Evolutionary conservation across 2,329 filamentous ascomycete genomes (phyloP).

Genomic region (Paradendryphiella salina): DNA sequence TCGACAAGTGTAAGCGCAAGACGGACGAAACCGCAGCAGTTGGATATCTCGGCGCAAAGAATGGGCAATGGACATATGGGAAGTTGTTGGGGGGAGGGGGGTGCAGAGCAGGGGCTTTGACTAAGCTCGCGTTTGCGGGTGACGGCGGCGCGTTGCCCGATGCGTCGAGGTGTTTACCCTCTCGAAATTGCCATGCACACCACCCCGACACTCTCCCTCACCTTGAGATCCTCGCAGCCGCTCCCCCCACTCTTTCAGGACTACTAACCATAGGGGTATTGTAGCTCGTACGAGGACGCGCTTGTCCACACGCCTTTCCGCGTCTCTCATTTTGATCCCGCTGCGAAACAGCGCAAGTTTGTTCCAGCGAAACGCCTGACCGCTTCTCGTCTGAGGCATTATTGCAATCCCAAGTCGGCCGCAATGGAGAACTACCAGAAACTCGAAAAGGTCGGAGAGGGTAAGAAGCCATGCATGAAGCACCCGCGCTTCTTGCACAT

Average conservation of each 20-base stretch:
- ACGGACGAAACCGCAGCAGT: background rate
- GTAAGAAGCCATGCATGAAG: constrained; percentile 52
- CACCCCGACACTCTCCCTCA: constrained; percentile 20
- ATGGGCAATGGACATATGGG: background rate
- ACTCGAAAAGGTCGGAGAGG: constrained; percentile 94
- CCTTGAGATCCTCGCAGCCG: constrained; percentile 14
- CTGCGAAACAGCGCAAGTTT: constrained; percentile 1
- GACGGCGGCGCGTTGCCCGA: constrained; percentile 24
- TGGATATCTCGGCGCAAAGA: background rate
- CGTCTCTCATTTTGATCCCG: background rate
- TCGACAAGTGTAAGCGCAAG: no score
- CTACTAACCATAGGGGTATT: constrained; percentile 37
- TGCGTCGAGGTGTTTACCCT: constrained; percentile 29
- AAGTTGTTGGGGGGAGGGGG: background rate
- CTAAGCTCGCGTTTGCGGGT: constrained; percentile 32
- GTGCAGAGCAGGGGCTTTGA: constrained; percentile 14
- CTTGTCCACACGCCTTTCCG: background rate
- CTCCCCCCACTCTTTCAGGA: constrained; percentile 7
- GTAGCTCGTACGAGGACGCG: background rate
- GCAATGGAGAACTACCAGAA: constrained; percentile 95
- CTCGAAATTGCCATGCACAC: constrained; percentile 28
- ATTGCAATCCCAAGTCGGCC: constrained; percentile 13
- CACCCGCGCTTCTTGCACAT: background rate
- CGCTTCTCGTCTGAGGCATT: constrained; percentile 27
- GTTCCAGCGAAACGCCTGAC: constrained; percentile 16